phyloP scores from a whole-genome alignment of 768 basidiomycete genomes.

The Rhizopogon roseolus region DNA sequence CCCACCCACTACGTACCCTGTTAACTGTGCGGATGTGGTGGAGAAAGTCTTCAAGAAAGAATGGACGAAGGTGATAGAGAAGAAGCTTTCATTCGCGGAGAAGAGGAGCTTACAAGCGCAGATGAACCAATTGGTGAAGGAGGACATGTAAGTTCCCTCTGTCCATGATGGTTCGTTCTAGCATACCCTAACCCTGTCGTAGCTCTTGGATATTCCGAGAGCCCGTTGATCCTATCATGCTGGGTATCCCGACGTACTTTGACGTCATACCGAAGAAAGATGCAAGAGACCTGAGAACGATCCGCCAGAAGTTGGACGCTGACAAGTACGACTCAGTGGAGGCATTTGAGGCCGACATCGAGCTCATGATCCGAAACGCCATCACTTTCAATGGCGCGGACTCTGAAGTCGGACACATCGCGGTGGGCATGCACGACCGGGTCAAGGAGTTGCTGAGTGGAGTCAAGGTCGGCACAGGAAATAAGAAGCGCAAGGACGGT shows the following conservation, averaged over 20 bases:
- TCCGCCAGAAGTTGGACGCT: constrained; percentile 72
- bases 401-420: constrained; percentile 70
- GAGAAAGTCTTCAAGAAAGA: constrained; percentile 80
- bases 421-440: constrained; percentile 45
- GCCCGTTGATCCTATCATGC: constrained; percentile 81
- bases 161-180: constrained; percentile 2
- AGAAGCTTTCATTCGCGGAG: constrained; percentile 70
- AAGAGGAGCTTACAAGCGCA: constrained; percentile 73
- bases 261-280: constrained; percentile 81
- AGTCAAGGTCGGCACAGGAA: constrained; percentile 32
- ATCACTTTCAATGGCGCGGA: constrained; percentile 82
- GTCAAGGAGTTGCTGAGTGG: constrained; percentile 51
- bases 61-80: constrained; percentile 75
- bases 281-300: constrained; percentile 81
- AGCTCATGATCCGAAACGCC: constrained; percentile 86
- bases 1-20: constrained; percentile 71
- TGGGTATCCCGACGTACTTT: constrained; percentile 86
- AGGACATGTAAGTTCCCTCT: constrained; percentile 51
- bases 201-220: constrained; percentile 78
- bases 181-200: background rate
- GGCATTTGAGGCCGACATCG: constrained; percentile 79
- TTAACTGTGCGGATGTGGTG: constrained; percentile 63
- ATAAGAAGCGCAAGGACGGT: constrained; percentile 74
- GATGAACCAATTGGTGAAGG: constrained; percentile 64
- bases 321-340: constrained; percentile 81